Base-by-base conservation (phyloP, 1,284 basidiomycete genomes). In the Heterobasidion occidentale region DNA sequence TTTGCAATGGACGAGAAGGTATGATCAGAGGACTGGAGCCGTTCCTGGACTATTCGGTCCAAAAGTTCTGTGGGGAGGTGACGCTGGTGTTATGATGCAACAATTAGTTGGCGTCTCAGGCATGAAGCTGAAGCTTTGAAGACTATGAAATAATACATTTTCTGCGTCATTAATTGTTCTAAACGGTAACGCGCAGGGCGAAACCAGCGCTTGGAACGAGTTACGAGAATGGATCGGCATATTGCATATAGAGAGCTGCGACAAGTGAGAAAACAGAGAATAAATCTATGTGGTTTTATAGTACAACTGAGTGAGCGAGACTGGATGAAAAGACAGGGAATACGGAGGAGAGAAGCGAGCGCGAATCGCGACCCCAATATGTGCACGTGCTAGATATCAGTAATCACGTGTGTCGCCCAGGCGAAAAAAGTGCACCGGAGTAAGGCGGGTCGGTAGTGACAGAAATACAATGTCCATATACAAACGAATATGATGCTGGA, bases 61-160 rank as follows among this genome's bases (percentile, higher is more conserved):
- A 79, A 57, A 0, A 80, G 59, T 65, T 81, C 79, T 9, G 63
- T 63, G 1, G 78, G 77, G 45, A 77, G 42, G 5, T 17, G 46
- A 27, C 15, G 52, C n/a, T 51, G 46, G 11, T 5, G 2, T 19
- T 8, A 9, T 9, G 19, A 20, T n/a, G 51, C 36, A 45, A 49
- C n/a, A 27, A 50, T 36, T 11, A 42, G 17, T 15, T n/a, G 15
- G 7, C 8, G 12, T 50, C 27, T 6, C 4, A 27, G 27, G 6
- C 27, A 27, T 27, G 6, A 6, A 27, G 27, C 27, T 6, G 27
- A 27, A 27, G 6, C 27, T 5, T 27, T 27, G 27, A 27, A 27
- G 27, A 19, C 19, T 19, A 19, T 19, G 19, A 19, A 19, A 19
- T 19, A 11, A 19, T 1, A 7, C 12, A 7, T 35, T 47, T 46